Base-by-base conservation (phyloP, 495 filamentous ascomycete genomes). In the Letharia lupina region DNA sequence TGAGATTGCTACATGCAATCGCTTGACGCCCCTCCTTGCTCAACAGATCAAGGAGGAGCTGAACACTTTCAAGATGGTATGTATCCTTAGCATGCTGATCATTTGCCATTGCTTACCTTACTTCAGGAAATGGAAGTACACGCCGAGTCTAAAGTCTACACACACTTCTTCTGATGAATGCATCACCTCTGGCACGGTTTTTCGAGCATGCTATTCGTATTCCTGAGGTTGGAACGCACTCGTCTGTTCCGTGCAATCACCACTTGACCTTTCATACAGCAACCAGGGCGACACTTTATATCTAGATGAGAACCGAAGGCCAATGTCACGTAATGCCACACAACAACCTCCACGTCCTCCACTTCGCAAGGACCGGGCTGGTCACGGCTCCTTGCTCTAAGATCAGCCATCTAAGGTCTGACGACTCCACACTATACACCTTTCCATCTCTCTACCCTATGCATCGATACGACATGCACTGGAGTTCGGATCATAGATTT, bases 41-140 rank as follows among this genome's bases (percentile, higher is more conserved):
- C 94, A 99, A 74, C 94, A 99, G 75, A 99, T 99, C 78, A 98
- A 98, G 79, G 94, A 99, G 78, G 94, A 99, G 78, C 82, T 99
- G 70, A 99, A 99, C 78, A 93, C 87, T 69, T 99, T 98, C 82
- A 99, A 98, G 74, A 98, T 99, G 94, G 94, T 96, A 75, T 67
- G 88, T 80, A 39, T 58, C n/a, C 33, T 28, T 42, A 12, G 31
- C 40, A 39, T 31, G n/a, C 13, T 57, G 45, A 12, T n/a, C 18
- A 6, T 60, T 31, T 42, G 65, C 75, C 82, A 69, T 82, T 69
- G 63, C 71, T 74, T 72, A 72, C 61, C 9, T 23, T 18, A 42
- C n/a, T 31, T 35, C 68, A 98, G 95, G 94, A 99, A 79, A 99
- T 99, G 94, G 94, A 98, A 81, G 94, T 99, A 73, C 94, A 99